Percentiles rank a stretch among this genome's conserved stretches.
Evolutionary conservation across 2,329 filamentous ascomycete genomes (phyloP).

Genomic region (Alternaria sp.): DNA sequence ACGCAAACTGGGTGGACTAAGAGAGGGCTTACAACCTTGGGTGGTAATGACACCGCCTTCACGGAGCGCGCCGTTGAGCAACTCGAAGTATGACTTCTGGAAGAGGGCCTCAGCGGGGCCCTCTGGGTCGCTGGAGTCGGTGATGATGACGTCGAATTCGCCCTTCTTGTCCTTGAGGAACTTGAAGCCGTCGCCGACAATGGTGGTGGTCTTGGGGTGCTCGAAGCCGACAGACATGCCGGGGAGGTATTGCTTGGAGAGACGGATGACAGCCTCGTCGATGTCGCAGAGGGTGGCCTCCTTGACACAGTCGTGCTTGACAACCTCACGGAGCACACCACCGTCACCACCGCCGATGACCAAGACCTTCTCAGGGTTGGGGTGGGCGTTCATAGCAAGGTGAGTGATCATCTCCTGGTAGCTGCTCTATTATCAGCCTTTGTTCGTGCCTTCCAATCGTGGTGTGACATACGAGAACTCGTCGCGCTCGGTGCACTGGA

Average conservation of each 20-base stretch:
- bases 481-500: slow-evolving; percentile 97
- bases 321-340: slow-evolving; percentile 95
- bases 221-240: slow-evolving; percentile 92
- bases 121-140: slow-evolving; percentile 96
- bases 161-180: slow-evolving; percentile 97
- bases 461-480: slow-evolving; percentile 78
- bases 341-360: slow-evolving; percentile 98
- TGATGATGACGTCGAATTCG: slow-evolving; percentile 99
- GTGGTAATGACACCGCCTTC: slow-evolving; percentile 98
- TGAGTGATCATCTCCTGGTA: slow-evolving; percentile 99
- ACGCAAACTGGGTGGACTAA: slow-evolving; percentile 42
- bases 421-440: slow-evolving; percentile 47
- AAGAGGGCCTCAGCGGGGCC: slow-evolving; percentile 96
- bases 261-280: slow-evolving; percentile 97
- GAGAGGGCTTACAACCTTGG: slow-evolving; percentile 97
- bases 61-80: slow-evolving; percentile 86
- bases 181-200: slow-evolving; percentile 98
- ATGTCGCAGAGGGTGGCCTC: slow-evolving; percentile 98
- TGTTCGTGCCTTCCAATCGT: not conserved
- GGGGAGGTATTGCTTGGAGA: slow-evolving; percentile 97
- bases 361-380: slow-evolving; percentile 96
- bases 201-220: slow-evolving; percentile 90
- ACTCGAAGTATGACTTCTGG: slow-evolving; percentile 98
- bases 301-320: slow-evolving; percentile 98
- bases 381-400: slow-evolving; percentile 97